Conservation (phyloP, 805 yeast genomes). For the Candida suzukii region DNA sequence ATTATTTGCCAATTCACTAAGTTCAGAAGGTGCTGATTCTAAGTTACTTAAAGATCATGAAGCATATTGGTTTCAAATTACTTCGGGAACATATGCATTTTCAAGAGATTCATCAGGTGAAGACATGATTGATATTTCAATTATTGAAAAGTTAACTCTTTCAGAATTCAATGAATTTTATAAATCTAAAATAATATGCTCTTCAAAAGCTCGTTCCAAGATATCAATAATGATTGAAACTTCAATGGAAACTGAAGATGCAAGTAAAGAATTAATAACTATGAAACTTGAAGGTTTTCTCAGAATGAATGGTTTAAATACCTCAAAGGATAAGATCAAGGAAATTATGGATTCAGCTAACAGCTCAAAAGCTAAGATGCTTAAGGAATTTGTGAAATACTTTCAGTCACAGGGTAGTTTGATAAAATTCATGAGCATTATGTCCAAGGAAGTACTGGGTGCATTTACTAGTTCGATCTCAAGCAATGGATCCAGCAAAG, state of each 20-base stretch:
- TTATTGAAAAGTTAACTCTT: conserved; percentile 14
- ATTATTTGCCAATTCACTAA: conserved; percentile 18
- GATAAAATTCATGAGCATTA: not conserved
- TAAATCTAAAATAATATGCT: conserved; percentile 24
- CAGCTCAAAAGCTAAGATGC: conserved; percentile 28
- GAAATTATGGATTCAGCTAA: conserved; percentile 31
- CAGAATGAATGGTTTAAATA: conserved; percentile 40
- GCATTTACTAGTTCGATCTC: not conserved
- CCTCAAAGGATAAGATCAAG: conserved; percentile 31
- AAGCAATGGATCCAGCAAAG: no score
- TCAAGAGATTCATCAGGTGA: conserved; percentile 20
- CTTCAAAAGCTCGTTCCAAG: conserved; percentile 29
- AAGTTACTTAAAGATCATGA: conserved; percentile 35
- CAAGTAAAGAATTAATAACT: conserved; percentile 26
- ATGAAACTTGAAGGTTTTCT: conserved; percentile 38
- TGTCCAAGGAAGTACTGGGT: not conserved
- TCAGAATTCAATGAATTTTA: not conserved
- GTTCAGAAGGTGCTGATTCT: conserved; percentile 9
- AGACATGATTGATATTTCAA: conserved; percentile 25
- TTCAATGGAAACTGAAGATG: conserved; percentile 28
- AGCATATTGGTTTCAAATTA: conserved; percentile 42
- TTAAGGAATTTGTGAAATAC: conserved; percentile 34
- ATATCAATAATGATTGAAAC: conserved; percentile 36
- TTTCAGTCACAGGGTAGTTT: conserved; percentile 33
- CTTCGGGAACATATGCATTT: conserved; percentile 35